phyloP scores from a whole-genome alignment of 768 basidiomycete genomes.

The Lactifluus hygrophoroides region DNA sequence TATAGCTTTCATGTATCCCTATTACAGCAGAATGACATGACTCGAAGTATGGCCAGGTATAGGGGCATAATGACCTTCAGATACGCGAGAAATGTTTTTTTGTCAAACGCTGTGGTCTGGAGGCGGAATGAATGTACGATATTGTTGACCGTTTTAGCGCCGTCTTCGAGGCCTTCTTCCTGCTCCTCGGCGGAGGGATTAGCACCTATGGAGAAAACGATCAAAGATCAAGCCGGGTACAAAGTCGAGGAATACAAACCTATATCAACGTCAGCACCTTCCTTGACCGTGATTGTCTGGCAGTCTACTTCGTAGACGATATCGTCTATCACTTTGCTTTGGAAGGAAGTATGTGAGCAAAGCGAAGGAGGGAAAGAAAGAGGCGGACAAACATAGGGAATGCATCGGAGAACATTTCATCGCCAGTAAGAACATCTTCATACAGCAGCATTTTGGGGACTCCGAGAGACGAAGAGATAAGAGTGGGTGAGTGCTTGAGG shows the following conservation, averaged over 20 bases:
- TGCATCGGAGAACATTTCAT: constrained; percentile 95
- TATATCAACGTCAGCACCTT: constrained; percentile 79
- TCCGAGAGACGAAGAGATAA: no score
- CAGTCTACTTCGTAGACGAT: constrained; percentile 88
- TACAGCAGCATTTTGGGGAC: constrained; percentile 66
- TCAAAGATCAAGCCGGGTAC: background rate
- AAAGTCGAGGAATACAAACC: constrained; percentile 38
- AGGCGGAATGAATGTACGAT: constrained; percentile 89
- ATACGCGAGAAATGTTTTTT: constrained; percentile 74
- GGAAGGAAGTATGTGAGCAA: background rate
- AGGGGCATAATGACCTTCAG: constrained; percentile 54
- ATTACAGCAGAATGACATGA: background rate
- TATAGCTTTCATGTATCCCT: constrained; percentile 93
- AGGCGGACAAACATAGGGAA: constrained; percentile 60
- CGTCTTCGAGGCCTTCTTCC: constrained; percentile 75
- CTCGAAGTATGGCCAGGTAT: constrained; percentile 3
- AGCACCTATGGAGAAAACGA: constrained; percentile 46
- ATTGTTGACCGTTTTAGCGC: constrained; percentile 75
- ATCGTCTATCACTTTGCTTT: constrained; percentile 68
- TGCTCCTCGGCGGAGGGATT: constrained; percentile 89
- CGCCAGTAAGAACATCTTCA: constrained; percentile 59
- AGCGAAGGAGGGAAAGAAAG: background rate
- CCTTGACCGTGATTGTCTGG: constrained; percentile 54
- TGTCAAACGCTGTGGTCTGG: constrained; percentile 73
- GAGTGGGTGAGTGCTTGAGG: background rate